Percentiles rank a stretch among this genome's conserved stretches.
These are phyloP conservation scores for Zygoascus hellenicus DNA, from an alignment of 1,139 yeast genomes.

Conservation along the genomic window DNA sequence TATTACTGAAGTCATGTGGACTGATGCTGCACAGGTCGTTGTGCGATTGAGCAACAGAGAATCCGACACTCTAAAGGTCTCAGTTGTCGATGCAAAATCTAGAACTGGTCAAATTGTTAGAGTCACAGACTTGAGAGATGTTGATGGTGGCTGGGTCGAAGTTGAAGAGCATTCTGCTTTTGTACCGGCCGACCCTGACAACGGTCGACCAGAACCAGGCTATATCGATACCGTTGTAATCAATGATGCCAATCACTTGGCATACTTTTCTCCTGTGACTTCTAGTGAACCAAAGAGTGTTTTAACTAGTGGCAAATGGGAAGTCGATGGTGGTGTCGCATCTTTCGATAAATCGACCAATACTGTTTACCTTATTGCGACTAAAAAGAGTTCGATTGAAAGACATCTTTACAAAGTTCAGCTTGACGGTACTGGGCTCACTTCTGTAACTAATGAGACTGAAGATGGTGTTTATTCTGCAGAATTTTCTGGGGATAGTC, in stretches of 20 bases:
- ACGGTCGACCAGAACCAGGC: constrained; percentile 42
- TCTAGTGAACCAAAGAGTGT: constrained; percentile 42
- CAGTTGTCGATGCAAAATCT: constrained; percentile 44
- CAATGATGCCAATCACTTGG: constrained; percentile 63
- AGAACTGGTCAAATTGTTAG: constrained; percentile 40
- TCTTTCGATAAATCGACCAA: constrained; percentile 50
- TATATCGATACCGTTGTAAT: constrained; percentile 72
- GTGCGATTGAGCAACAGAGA: constrained; percentile 67
- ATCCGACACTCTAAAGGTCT: constrained; percentile 55
- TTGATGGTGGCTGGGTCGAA: constrained; percentile 71
- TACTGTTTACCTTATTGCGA: constrained; percentile 57
- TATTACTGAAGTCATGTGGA: constrained; percentile 71
- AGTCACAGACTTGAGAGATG: constrained; percentile 37
- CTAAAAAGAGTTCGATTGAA: constrained; percentile 50
- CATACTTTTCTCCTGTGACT: constrained; percentile 50
- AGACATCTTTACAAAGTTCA: constrained; percentile 50
- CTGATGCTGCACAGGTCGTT: constrained; percentile 49
- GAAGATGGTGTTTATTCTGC: constrained; percentile 63
- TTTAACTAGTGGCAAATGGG: constrained; percentile 65
- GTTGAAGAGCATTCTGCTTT: constrained; percentile 65
- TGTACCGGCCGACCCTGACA: constrained; percentile 53
- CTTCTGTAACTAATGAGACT: constrained; percentile 49
- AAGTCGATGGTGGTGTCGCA: constrained; percentile 52
- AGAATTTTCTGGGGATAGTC: constrained; percentile 56
- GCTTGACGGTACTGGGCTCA: constrained; percentile 40